Evolutionary conservation across 2,329 filamentous ascomycete genomes (phyloP), one percentile per base, ranked within the genome.

Genomic region (Albophoma yamanashiensis): DNA sequence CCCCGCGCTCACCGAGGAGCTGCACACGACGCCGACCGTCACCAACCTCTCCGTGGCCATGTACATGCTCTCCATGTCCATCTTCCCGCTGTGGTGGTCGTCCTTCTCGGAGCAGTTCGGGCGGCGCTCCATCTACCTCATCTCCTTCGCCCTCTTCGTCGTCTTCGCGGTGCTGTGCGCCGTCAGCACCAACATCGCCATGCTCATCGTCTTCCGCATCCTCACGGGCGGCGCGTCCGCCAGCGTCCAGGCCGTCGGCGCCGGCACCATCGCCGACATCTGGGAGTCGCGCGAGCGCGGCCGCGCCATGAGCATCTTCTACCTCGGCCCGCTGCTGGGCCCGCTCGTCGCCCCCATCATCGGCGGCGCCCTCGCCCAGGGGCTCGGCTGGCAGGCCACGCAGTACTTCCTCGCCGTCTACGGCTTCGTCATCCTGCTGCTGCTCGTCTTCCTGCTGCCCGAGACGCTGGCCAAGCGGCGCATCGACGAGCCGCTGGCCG

Each of bases 31-130:
- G 0, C 73, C 83, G 17, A 88, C 89, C 1, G 75, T 90, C 20
- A 85, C 87, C 59, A 95, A 94, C 71, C 69, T 94, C 60, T 87
- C 87, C 0, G 83, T 94, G 0, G 88, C 90, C 0, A 73, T 93
- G 60, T 94, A 92, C 71, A 91, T 94, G 89, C 78, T 94, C 5
- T 78, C 83, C 66, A 91, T 94, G 89, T 84, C 86, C 59, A 90
- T 94, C 53, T 93, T 92, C 65, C 91, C 91, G 0, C 78, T 95
- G 0, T 94, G 90, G 90, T 94, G 89, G 89, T 91, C 88, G 1
- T 87, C 87, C 1, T 92, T 94, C 68, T 91, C 88, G 11, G 91
- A 94, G 66, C 78, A 78, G 1, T 73, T 84, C 1, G 91, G 91
- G 15, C 83, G 91, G 47, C 83, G 91, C 27, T 86, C 85, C n/a